A percentile compares a stretch with the other conserved stretches of the same genome.
phyloP scores from a whole-genome alignment of 2,329 filamentous ascomycete genomes.

The Teratosphaeriaceae sp. region DNA sequence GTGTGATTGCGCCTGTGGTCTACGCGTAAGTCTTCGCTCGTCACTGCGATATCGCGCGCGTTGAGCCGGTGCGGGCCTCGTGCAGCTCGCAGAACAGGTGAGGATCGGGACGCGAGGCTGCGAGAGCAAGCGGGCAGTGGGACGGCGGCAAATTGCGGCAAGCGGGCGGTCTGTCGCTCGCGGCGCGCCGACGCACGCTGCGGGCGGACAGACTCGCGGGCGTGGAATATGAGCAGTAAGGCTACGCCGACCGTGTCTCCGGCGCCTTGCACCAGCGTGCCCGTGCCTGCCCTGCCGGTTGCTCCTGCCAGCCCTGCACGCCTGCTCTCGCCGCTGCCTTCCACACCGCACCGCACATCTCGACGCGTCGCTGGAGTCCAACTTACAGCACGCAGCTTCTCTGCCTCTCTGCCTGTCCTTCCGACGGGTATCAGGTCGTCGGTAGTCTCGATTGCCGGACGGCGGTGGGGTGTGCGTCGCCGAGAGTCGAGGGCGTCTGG shows the following conservation, averaged over 20 bases:
- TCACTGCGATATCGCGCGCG: background rate
- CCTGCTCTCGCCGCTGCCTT: background rate
- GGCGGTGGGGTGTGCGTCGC: background rate
- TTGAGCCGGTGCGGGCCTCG: background rate
- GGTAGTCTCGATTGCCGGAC: background rate
- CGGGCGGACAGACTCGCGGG: background rate
- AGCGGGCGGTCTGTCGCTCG: background rate
- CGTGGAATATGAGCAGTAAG: background rate
- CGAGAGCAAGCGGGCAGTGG: slow-evolving; percentile 3
- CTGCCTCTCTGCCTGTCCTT: background rate
- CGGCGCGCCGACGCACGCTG: background rate
- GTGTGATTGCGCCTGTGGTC: slow-evolving; percentile 3
- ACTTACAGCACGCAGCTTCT: slow-evolving; percentile 5
- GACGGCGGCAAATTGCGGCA: slow-evolving; percentile 3
- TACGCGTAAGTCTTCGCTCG: slow-evolving; percentile 7
- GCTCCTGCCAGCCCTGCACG: background rate
- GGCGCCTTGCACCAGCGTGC: background rate
- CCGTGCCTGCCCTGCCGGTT: background rate
- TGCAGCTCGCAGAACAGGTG: slow-evolving; percentile 1
- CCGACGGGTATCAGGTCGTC: background rate
- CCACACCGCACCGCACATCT: background rate
- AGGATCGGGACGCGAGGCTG: background rate
- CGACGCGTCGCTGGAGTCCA: slow-evolving; percentile 1
- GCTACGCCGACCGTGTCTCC: background rate
- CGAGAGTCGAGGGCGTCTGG: slow-evolving; percentile 1